These are phyloP conservation scores for Xylaria intraflava DNA, from an alignment of 495 filamentous ascomycete genomes.

Conservation along the genomic window DNA sequence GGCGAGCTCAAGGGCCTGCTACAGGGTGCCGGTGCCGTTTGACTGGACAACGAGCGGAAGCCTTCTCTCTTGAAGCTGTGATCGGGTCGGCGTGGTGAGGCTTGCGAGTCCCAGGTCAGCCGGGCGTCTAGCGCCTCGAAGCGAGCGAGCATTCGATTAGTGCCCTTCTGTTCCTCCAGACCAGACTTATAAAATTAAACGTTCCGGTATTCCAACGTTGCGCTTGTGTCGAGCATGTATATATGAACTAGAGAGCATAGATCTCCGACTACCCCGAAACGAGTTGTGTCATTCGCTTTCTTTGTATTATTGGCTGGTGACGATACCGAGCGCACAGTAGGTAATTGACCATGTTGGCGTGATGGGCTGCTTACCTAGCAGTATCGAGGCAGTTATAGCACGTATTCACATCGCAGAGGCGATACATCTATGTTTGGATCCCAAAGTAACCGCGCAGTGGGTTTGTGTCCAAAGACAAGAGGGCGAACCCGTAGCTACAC, in stretches of 20 bases:
- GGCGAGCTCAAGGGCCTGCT: constrained; percentile 39
- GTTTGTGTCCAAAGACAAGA: no score
- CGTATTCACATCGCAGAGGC: no score
- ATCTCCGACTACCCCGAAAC: not conserved
- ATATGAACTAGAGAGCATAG: not conserved
- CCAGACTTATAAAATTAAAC: not conserved
- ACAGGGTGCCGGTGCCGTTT: constrained; percentile 32
- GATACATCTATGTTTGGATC: no score
- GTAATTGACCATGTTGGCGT: no score
- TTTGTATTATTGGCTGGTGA: no score
- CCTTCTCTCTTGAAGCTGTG: constrained; percentile 2
- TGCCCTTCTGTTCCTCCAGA: not conserved
- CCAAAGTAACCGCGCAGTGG: no score
- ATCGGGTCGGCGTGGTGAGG: not conserved
- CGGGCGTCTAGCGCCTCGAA: not conserved
- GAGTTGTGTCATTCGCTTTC: not conserved
- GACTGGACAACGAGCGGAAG: constrained; percentile 14
- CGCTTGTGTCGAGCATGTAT: not conserved
- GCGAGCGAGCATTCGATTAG: not conserved
- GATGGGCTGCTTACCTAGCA: no score
- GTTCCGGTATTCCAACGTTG: not conserved
- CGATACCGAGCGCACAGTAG: no score
- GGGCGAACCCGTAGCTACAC: no score
- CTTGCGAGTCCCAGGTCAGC: no score
- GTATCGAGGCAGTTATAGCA: no score